Percentiles rank a stretch among this genome's conserved stretches.
phyloP scores from a whole-genome alignment of 1,139 yeast genomes.

The Pichia norvegensis region DNA sequence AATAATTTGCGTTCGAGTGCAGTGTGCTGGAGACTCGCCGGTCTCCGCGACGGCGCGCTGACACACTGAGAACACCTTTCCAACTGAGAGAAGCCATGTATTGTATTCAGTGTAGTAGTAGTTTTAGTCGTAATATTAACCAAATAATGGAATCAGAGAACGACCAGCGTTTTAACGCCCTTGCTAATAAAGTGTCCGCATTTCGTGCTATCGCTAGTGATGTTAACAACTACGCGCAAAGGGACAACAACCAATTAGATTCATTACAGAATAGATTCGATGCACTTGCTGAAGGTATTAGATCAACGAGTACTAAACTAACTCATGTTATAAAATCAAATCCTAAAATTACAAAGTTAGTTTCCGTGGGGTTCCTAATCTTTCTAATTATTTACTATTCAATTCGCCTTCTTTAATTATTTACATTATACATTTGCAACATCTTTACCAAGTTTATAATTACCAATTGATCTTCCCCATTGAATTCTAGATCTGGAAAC shows the following conservation, averaged over 20 bases:
- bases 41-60: conserved; percentile 26
- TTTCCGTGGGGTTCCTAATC: conserved; percentile 47
- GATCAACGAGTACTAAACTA: conserved; percentile 59
- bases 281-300: conserved; percentile 50
- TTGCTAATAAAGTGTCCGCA: conserved; percentile 54
- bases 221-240: conserved; percentile 50
- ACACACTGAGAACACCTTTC: background rate
- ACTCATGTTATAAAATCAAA: conserved; percentile 53
- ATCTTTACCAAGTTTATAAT: conserved; percentile 82
- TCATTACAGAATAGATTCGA: conserved; percentile 53
- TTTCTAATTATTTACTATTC: conserved; percentile 66
- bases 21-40: conserved; percentile 38
- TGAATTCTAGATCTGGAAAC: conserved; percentile 84
- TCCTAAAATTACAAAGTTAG: conserved; percentile 50
- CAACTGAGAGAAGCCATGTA: background rate
- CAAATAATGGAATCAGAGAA: conserved; percentile 26
- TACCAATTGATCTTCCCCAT: conserved; percentile 93
- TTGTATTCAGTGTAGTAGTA: background rate
- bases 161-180: conserved; percentile 48
- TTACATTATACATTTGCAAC: conserved; percentile 41
- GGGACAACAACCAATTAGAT: conserved; percentile 51
- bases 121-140: background rate
- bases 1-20: conserved; percentile 61
- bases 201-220: conserved; percentile 58
- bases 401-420: conserved; percentile 35